Evolutionary conservation across 768 basidiomycete genomes (phyloP).

Genomic region (Phlegmacium glaucopus): DNA sequence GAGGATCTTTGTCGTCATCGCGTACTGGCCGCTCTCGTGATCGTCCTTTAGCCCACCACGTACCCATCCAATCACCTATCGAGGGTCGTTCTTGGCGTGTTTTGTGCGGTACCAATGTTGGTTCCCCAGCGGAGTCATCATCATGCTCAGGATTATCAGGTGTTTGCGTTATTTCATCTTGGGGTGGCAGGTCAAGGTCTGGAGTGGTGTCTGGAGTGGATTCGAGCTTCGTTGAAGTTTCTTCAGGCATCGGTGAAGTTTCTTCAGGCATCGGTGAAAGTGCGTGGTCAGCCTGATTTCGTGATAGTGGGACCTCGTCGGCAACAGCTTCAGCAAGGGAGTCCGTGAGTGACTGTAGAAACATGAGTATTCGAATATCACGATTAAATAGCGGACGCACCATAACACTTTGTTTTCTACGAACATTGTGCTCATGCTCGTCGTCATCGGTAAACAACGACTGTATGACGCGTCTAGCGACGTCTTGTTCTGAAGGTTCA

Average conservation of each 20-base stretch:
- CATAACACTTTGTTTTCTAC: constrained; percentile 54
- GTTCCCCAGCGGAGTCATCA: constrained; percentile 12
- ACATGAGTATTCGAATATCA: constrained; percentile 1
- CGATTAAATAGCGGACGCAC: constrained; percentile 33
- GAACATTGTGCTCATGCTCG: constrained; percentile 44
- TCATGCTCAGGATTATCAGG: constrained; percentile 4
- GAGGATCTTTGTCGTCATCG: constrained; percentile 20
- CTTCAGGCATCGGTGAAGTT: constrained; percentile 16
- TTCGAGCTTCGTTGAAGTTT: constrained; percentile 17
- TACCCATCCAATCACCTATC: constrained; percentile 76
- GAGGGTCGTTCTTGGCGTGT: constrained; percentile 45
- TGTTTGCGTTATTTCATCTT: constrained; percentile 4
- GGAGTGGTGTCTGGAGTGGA: too few relatives aligned
- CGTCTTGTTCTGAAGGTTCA: constrained; percentile 56
- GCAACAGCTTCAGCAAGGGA: constrained; percentile 55
- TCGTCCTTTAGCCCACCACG: constrained; percentile 62
- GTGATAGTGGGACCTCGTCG: constrained; percentile 40
- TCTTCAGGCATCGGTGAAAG: constrained; percentile 37
- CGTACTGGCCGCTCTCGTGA: constrained; percentile 17
- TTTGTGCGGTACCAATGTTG: constrained; percentile 21
- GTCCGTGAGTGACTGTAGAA: constrained; percentile 44
- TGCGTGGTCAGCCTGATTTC: constrained; percentile 27
- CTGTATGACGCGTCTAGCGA: constrained; percentile 65
- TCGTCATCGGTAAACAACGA: constrained; percentile 59
- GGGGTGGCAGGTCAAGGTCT: constrained; percentile 2